Percentiles rank a stretch among this genome's conserved stretches.
Conservation (phyloP, 2,329 filamentous ascomycete genomes). For the Fusarium goolgardi region DNA sequence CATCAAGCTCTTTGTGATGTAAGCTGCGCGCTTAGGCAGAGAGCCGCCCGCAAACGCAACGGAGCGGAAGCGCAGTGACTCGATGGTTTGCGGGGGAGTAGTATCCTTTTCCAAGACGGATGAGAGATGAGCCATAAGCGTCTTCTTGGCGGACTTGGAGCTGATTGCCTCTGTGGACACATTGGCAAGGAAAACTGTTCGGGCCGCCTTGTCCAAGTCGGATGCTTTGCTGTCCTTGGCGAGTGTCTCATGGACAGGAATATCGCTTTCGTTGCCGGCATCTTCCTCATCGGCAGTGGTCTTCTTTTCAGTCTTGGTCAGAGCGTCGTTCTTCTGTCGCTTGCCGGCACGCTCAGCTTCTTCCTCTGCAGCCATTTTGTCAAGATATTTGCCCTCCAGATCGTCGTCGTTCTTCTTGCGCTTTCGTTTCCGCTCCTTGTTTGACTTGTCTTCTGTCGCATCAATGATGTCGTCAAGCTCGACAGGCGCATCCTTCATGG, state of each 20-base stretch:
- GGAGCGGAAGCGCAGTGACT: slow-evolving; percentile 94
- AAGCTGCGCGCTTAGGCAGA: slow-evolving; percentile 94
- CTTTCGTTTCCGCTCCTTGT: slow-evolving; percentile 71
- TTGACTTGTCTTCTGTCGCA: slow-evolving; percentile 51
- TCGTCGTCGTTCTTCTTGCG: slow-evolving; percentile 75
- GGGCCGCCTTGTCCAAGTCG: slow-evolving; percentile 85
- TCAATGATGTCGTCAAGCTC: slow-evolving; percentile 54
- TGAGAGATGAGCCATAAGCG: slow-evolving; percentile 79
- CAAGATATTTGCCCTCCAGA: slow-evolving; percentile 76
- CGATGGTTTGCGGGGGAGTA: slow-evolving; percentile 75
- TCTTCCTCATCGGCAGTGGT: slow-evolving; percentile 59
- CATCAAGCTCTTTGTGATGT: slow-evolving; percentile 90
- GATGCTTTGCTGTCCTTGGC: slow-evolving; percentile 62
- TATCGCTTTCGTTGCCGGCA: slow-evolving; percentile 57
- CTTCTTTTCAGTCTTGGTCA: slow-evolving; percentile 45
- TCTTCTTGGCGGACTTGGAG: slow-evolving; percentile 83
- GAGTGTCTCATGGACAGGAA: slow-evolving; percentile 69
- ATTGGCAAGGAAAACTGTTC: slow-evolving; percentile 94
- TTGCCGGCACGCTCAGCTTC: slow-evolving; percentile 68
- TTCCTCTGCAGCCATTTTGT: slow-evolving; percentile 70
- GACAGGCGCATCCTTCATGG: slow-evolving; percentile 50
- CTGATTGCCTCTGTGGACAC: slow-evolving; percentile 86
- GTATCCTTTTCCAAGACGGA: slow-evolving; percentile 72
- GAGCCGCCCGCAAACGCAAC: slow-evolving; percentile 81
- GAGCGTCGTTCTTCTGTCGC: slow-evolving; percentile 59